A percentile compares a stretch with the other conserved stretches of the same genome.
Evolutionary conservation across 345 rosid genomes (phyloP).

Genomic region (Boechera stricta): DNA sequence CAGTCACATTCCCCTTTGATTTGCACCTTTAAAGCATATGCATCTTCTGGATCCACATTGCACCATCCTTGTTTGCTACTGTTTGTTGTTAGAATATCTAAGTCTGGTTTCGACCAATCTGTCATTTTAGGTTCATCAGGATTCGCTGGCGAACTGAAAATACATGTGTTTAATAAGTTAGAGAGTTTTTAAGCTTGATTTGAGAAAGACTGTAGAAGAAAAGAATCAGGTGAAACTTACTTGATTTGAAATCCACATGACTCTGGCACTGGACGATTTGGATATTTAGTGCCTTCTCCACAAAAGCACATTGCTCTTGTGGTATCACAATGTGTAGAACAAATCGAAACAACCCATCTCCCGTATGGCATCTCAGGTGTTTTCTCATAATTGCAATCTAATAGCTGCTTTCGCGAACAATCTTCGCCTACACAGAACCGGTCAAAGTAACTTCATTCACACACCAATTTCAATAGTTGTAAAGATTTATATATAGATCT

Average conservation of each 20-base stretch:
- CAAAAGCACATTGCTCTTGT: slow-evolving; percentile 96
- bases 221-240: slow-evolving; percentile 53
- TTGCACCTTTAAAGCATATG: slow-evolving; percentile 61
- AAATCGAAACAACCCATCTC: slow-evolving; percentile 89
- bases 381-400: slow-evolving; percentile 75
- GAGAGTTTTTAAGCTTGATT: slow-evolving; percentile 29
- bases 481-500: not conserved
- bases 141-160: slow-evolving; percentile 63
- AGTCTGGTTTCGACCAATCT: slow-evolving; percentile 84
- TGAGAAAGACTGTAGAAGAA: slow-evolving; percentile 6
- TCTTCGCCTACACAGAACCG: slow-evolving; percentile 65
- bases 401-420: slow-evolving; percentile 65
- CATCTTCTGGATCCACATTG: slow-evolving; percentile 87
- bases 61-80: slow-evolving; percentile 92
- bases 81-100: slow-evolving; percentile 76
- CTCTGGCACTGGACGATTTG: slow-evolving; percentile 92
- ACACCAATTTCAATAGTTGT: slow-evolving; percentile 28
- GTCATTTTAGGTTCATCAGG: slow-evolving; percentile 66
- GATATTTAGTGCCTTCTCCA: slow-evolving; percentile 97
- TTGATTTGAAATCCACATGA: slow-evolving; percentile 78
- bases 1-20: slow-evolving; percentile 93
- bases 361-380: slow-evolving; percentile 83
- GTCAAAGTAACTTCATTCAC: slow-evolving; percentile 2
- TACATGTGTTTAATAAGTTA: slow-evolving; percentile 5
- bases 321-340: slow-evolving; percentile 85